A percentile compares a stretch with the other conserved stretches of the same genome.
phyloP scores from a whole-genome alignment of 495 filamentous ascomycete species.

The Aspergillus haitiensis region DNA sequence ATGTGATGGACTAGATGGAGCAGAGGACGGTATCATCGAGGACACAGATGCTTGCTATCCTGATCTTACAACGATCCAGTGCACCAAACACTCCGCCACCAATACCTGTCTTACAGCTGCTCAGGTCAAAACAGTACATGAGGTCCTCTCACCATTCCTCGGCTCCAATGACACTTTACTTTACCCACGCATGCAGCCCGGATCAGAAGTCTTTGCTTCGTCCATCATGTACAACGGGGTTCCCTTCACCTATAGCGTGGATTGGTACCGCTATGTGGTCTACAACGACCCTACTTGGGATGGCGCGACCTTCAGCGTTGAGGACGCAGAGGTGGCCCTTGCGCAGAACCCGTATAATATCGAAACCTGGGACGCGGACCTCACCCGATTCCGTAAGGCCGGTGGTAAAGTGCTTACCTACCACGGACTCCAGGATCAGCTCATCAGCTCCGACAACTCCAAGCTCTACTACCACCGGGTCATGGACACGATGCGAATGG shows the following conservation, averaged over 20 bases:
- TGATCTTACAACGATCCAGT: slow-evolving; percentile 53
- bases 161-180: slow-evolving; percentile 52
- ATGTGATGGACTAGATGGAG: slow-evolving; percentile 65
- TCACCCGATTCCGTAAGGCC: slow-evolving; percentile 40
- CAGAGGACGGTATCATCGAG: slow-evolving; percentile 64
- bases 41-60: slow-evolving; percentile 59
- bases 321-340: slow-evolving; percentile 40
- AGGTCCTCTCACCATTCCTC: slow-evolving; percentile 56
- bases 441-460: slow-evolving; percentile 46
- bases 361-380: slow-evolving; percentile 50
- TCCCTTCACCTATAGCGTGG: slow-evolving; percentile 42
- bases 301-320: slow-evolving; percentile 36
- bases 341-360: slow-evolving; percentile 50
- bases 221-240: slow-evolving; percentile 38
- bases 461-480: slow-evolving; percentile 50
- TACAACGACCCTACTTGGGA: slow-evolving; percentile 54
- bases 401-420: slow-evolving; percentile 55
- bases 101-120: slow-evolving; percentile 53
- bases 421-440: slow-evolving; percentile 49
- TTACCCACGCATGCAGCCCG: slow-evolving; percentile 56
- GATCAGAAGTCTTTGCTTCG: slow-evolving; percentile 36
- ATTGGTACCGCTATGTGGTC: slow-evolving; percentile 57
- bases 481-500: slow-evolving; percentile 41
- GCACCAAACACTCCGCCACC: slow-evolving; percentile 35
- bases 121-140: slow-evolving; percentile 55